Conservation (phyloP, 2,329 filamentous ascomycete genomes). For the Cladophialophora chaetospira region DNA sequence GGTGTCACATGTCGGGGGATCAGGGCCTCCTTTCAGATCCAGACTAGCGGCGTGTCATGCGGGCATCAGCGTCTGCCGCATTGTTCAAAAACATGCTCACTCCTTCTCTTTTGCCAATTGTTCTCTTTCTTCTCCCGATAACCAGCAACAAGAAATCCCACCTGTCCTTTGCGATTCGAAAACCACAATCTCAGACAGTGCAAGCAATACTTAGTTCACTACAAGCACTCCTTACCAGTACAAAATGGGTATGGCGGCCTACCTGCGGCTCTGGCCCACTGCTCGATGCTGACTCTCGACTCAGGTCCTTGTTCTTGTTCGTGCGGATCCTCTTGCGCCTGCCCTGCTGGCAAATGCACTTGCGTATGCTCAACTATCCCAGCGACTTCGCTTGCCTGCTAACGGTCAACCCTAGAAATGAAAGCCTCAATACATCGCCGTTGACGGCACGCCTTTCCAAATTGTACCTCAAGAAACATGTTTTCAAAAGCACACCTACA, state of each 20-base stretch:
- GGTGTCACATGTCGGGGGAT: not conserved
- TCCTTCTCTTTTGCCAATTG: conserved; percentile 4
- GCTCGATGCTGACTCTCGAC: conserved; percentile 16
- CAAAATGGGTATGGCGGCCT: conserved; percentile 24
- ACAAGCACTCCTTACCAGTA: conserved; percentile 18
- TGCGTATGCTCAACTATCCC: conserved; percentile 23
- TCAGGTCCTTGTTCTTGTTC: conserved; percentile 31
- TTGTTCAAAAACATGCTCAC: conserved; percentile 26
- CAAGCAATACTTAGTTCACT: not conserved
- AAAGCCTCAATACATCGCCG: not conserved
- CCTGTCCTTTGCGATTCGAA: conserved; percentile 4
- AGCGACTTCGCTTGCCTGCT: not conserved
- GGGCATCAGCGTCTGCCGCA: conserved; percentile 3
- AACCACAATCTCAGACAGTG: not conserved
- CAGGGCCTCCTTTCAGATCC: not conserved
- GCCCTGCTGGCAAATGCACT: conserved; percentile 32
- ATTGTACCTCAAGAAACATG: not conserved
- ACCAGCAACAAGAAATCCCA: conserved; percentile 29
- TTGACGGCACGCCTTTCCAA: conserved; percentile 1
- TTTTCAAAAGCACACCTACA: conserved; percentile 5
- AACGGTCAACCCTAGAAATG: conserved; percentile 18
- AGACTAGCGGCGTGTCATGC: conserved; percentile 1
- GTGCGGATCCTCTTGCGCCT: conserved; percentile 32
- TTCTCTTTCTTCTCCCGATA: conserved; percentile 10
- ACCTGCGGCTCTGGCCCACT: not conserved